phyloP scores from a whole-genome alignment of 2,329 filamentous ascomycete species.

The Torrubiella hemipterigena region DNA sequence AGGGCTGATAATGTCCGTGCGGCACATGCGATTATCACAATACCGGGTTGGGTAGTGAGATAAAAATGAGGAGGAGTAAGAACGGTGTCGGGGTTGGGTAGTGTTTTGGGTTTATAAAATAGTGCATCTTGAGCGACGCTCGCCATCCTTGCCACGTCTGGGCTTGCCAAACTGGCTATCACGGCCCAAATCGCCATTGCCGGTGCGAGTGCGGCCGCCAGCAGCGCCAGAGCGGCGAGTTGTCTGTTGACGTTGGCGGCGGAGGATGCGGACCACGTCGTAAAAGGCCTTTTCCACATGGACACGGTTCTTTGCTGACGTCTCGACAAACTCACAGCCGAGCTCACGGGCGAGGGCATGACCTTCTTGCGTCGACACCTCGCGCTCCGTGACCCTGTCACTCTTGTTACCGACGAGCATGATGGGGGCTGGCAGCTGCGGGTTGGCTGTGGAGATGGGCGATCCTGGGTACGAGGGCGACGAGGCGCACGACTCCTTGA shows the following conservation, averaged over 20 bases:
- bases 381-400: slow-evolving; percentile 88
- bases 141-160: slow-evolving; percentile 21
- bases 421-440: slow-evolving; percentile 68
- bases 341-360: slow-evolving; percentile 83
- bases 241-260: slow-evolving; percentile 61
- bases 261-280: slow-evolving; percentile 85
- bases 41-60: no score
- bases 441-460: slow-evolving; percentile 47
- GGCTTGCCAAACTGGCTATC: slow-evolving; percentile 18
- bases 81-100: no score
- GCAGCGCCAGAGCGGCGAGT: slow-evolving; percentile 24
- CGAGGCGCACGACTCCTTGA: slow-evolving; percentile 78
- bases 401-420: slow-evolving; percentile 99
- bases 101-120: no score
- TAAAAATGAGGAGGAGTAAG: no score
- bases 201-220: slow-evolving; percentile 24
- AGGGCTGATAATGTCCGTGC: no score
- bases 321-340: slow-evolving; percentile 93
- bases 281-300: slow-evolving; percentile 98
- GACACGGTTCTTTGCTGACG: slow-evolving; percentile 94
- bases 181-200: slow-evolving; percentile 22
- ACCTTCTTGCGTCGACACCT: slow-evolving; percentile 94
- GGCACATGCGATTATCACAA: no score
- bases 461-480: slow-evolving; percentile 70
- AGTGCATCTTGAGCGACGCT: no score